phyloP scores from a whole-genome alignment of 345 rosid genomes.

The Brassica incana region DNA sequence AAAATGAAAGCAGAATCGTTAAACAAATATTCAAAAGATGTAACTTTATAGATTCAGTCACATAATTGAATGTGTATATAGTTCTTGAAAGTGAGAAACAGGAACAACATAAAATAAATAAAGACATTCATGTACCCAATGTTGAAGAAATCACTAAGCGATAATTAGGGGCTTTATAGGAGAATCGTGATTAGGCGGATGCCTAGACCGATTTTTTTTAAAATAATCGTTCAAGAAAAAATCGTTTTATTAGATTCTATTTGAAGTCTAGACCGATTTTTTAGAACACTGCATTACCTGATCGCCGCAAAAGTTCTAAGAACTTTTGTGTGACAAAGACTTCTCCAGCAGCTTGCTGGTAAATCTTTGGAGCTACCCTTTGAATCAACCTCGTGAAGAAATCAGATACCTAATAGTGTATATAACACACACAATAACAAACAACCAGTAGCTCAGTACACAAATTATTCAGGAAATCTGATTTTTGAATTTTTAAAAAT shows the following conservation, averaged over 20 bases:
- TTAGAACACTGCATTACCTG: constrained; percentile 51
- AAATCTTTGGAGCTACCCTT: constrained; percentile 95
- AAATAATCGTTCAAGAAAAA: too few relatives aligned
- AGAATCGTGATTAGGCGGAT: too few relatives aligned
- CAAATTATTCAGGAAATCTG: neutral
- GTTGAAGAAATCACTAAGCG: too few relatives aligned
- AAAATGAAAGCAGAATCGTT: neutral
- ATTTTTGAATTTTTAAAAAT: neutral
- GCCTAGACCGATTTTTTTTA: too few relatives aligned
- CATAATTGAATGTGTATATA: neutral
- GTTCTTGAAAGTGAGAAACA: neutral
- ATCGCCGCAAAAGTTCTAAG: constrained; percentile 90
- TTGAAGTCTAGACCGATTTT: too few relatives aligned
- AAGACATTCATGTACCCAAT: neutral
- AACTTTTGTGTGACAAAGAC: constrained; percentile 83
- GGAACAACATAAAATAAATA: neutral
- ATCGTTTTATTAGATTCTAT: too few relatives aligned
- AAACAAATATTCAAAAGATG: neutral
- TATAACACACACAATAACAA: neutral
- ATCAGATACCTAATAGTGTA: constrained; percentile 51
- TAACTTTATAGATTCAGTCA: neutral
- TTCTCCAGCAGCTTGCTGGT: constrained; percentile 89
- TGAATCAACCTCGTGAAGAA: constrained; percentile 89
- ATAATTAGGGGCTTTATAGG: too few relatives aligned
- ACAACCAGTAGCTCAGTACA: neutral